These are phyloP conservation scores for Diaporthe vexans DNA, from an alignment of 2,329 filamentous ascomycete species.

Conservation along the genomic window DNA sequence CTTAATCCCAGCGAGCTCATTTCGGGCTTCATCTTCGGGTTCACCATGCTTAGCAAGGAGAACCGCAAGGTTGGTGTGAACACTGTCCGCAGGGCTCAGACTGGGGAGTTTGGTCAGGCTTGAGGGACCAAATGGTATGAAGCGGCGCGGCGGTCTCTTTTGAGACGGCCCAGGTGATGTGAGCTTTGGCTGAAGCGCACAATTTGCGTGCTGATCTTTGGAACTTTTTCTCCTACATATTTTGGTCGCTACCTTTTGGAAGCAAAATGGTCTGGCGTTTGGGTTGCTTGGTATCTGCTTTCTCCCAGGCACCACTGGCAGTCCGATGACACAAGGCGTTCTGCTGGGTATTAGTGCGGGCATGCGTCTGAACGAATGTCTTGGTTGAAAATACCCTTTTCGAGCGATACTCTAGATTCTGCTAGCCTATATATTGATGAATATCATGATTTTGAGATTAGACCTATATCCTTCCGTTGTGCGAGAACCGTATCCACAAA, in stretches of 20 bases:
- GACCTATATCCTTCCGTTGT: no score
- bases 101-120: constrained; percentile 31
- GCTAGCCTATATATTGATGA: not conserved
- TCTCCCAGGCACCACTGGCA: not conserved
- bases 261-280: not conserved
- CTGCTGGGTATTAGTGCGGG: not conserved
- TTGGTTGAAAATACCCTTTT: constrained; percentile 10
- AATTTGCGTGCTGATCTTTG: no score
- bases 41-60: constrained; percentile 39
- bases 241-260: not conserved
- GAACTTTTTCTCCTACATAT: no score
- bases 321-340: not conserved
- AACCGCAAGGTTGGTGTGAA: constrained; percentile 36
- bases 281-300: not conserved
- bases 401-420: not conserved
- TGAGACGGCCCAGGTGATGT: not conserved
- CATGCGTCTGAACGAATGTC: not conserved
- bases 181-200: not conserved
- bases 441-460: not conserved
- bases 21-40: constrained; percentile 36
- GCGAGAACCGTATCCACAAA: rapidly evolving
- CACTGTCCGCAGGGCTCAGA: constrained; percentile 36
- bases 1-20: constrained; percentile 45
- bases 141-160: no score
- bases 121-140: not conserved